Evolutionary conservation across 2,329 filamentous ascomycete species (phyloP).

Genomic region (Sporothrix curviconia): DNA sequence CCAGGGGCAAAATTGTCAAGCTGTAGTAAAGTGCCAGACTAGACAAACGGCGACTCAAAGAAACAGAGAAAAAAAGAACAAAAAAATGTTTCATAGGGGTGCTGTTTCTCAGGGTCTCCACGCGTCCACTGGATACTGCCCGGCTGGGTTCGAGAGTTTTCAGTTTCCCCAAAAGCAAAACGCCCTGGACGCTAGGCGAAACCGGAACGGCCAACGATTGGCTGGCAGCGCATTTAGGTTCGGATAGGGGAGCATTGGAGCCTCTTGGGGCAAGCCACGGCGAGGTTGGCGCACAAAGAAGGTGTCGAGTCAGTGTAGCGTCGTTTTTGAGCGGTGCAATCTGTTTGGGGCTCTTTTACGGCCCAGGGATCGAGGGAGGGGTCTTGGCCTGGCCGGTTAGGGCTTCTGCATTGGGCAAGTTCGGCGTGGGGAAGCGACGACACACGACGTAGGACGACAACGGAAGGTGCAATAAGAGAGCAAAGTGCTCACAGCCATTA

Average conservation of each 20-base stretch:
- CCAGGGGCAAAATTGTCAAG: too few relatives aligned
- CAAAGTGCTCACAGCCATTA: too few relatives aligned
- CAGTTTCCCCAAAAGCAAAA: not conserved
- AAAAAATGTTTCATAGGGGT: too few relatives aligned
- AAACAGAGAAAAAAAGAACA: not conserved
- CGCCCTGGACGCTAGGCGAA: not conserved
- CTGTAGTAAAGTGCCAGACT: too few relatives aligned
- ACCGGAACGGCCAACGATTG: conserved; percentile 6
- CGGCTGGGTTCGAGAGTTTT: too few relatives aligned
- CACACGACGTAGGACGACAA: too few relatives aligned
- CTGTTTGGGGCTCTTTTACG: not conserved
- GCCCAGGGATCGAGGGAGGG: not conserved
- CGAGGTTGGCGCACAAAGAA: not conserved
- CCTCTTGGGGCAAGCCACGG: not conserved
- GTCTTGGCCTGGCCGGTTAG: not conserved
- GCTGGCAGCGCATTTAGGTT: conserved; percentile 1
- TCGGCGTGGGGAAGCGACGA: not conserved
- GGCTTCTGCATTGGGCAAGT: conserved; percentile 2
- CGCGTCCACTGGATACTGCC: not conserved
- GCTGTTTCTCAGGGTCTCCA: not conserved
- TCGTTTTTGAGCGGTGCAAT: not conserved
- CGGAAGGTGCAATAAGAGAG: conserved; percentile 2
- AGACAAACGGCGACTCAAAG: too few relatives aligned
- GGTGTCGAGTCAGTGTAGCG: conserved; percentile 11
- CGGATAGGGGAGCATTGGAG: not conserved